Evolutionary conservation across 1,284 basidiomycete genomes (phyloP).

Genomic region (Jaminaea rosea): DNA sequence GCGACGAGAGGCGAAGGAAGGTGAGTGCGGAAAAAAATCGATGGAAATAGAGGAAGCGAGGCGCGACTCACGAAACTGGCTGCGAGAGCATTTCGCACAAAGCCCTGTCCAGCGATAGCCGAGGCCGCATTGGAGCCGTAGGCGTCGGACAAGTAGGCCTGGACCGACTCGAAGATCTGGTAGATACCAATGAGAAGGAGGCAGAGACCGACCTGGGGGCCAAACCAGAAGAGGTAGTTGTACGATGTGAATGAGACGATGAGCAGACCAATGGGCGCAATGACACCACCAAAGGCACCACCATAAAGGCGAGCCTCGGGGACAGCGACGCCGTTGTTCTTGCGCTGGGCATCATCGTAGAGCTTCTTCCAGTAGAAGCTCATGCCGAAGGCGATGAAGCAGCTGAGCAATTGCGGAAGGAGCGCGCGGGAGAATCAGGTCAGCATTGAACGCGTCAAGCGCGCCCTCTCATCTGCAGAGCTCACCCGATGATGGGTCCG

Average conservation of each 20-base stretch:
- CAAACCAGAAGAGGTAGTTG: conserved; percentile 33
- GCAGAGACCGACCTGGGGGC: conserved; percentile 26
- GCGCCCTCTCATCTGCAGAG: too few species aligned
- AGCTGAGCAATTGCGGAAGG: conserved; percentile 17
- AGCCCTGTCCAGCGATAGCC: conserved; percentile 30
- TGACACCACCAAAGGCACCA: conserved; percentile 23
- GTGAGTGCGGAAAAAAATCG: background rate
- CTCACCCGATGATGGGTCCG: conserved; percentile 28
- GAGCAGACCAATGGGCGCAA: conserved; percentile 29
- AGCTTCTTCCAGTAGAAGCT: conserved; percentile 32
- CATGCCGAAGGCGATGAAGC: conserved; percentile 38
- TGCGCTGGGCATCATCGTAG: conserved; percentile 20
- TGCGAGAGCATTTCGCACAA: conserved; percentile 27
- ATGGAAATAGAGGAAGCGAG: background rate
- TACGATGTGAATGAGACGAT: conserved; percentile 33
- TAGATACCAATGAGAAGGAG: conserved; percentile 35
- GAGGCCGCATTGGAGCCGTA: conserved; percentile 26
- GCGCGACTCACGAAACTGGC: conserved; percentile 24
- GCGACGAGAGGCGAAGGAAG: too few species aligned
- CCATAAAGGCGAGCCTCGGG: conserved; percentile 37
- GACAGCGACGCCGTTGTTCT: conserved; percentile 28
- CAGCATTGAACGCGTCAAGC: too few species aligned
- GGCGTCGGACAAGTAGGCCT: conserved; percentile 24
- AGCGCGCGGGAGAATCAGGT: conserved; percentile 23
- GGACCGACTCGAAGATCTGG: conserved; percentile 30